phyloP scores from a whole-genome alignment of 192 early-diverging fungal genomes.

The Backusella circina region DNA sequence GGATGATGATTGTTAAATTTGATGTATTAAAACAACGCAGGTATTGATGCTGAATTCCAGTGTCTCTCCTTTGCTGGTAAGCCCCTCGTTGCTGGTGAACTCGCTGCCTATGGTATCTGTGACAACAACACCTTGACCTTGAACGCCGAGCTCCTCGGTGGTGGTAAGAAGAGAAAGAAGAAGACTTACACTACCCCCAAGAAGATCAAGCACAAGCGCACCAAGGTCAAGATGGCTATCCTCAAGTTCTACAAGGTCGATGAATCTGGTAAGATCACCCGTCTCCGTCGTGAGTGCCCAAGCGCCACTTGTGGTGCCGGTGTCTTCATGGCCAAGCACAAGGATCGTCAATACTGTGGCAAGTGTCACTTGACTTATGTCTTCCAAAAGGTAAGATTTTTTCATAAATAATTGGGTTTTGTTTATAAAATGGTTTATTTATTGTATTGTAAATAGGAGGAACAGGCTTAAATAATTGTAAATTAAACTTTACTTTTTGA shows the following conservation, averaged over 20 bases:
- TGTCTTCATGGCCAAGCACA: slow-evolving; percentile 98
- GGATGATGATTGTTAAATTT: too few relatives aligned
- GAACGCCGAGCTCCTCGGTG: slow-evolving; percentile 60
- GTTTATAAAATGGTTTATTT: neutral
- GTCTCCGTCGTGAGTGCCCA: slow-evolving; percentile 98
- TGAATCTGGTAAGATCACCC: slow-evolving; percentile 92
- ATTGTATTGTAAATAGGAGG: neutral
- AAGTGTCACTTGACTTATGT: slow-evolving; percentile 93
- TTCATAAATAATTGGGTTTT: neutral
- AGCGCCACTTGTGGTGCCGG: slow-evolving; percentile 93
- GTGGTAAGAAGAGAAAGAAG: too few relatives aligned
- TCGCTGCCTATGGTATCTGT: slow-evolving; percentile 52
- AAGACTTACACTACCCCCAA: too few relatives aligned
- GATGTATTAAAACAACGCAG: slow-evolving; percentile 22
- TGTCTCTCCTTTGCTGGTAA: slow-evolving; percentile 51
- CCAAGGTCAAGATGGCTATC: slow-evolving; percentile 98
- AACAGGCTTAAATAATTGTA: neutral
- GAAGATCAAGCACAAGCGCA: slow-evolving; percentile 98
- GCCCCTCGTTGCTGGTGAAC: slow-evolving; percentile 44
- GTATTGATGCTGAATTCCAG: slow-evolving; percentile 57
- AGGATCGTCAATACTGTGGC: slow-evolving; percentile 98
- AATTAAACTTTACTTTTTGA: slow-evolving; percentile 7
- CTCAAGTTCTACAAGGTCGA: slow-evolving; percentile 99
- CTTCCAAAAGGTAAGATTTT: slow-evolving; percentile 72
- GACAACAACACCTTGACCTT: slow-evolving; percentile 72